Base-by-base conservation (phyloP, 2,329 filamentous ascomycete genomes). In the Aspergillus puulaauensis region DNA sequence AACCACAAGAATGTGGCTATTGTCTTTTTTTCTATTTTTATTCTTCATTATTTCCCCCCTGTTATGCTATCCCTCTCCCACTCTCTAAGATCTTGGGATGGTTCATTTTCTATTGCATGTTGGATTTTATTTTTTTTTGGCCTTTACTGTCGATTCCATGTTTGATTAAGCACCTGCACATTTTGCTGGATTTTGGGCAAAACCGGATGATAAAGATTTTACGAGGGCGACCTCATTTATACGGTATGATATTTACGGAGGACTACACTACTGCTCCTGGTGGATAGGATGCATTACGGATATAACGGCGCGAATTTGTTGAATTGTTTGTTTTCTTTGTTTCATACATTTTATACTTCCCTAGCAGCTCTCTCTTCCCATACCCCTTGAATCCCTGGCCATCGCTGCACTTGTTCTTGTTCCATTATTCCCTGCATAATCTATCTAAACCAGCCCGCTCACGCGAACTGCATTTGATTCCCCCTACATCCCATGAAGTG, bases 191-290 rank as follows among this genome's bases (percentile, higher is more conserved):
- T 33, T 55, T 54, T 56, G 53, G 51, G 56, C 46, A 60, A 58
- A 59, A 59, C 14, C 47, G 52, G 52, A 53, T 39, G 50, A 58
- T 61, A 66, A 44, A 64, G 57, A 49, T 43, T 57, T 50, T 52
- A 53, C 45, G 64, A 62, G 64, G 64, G 64, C 62, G 52, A 66
- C 64, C 64, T 63, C 64, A 44, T 41, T n/a, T 59, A 54, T 57
- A 58, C 53, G 49, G 27, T 54, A 33, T 54, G 49, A 35, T 58
- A 33, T 54, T 11, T 24, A 51, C 35, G 46, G 45, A 58, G 44
- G 45, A 54, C 31, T 45, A 57, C 46, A 27, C 27, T 52, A 21
- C 21, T 40, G 24, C 41, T 51, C 45, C 44, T 57, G 40, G 35
- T 31, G 52, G 41, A 57, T 40, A 51, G 55, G 35, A 58, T 49